Base-by-base conservation (phyloP, 148 eudicot species). In the Dianthus caryophyllus region DNA sequence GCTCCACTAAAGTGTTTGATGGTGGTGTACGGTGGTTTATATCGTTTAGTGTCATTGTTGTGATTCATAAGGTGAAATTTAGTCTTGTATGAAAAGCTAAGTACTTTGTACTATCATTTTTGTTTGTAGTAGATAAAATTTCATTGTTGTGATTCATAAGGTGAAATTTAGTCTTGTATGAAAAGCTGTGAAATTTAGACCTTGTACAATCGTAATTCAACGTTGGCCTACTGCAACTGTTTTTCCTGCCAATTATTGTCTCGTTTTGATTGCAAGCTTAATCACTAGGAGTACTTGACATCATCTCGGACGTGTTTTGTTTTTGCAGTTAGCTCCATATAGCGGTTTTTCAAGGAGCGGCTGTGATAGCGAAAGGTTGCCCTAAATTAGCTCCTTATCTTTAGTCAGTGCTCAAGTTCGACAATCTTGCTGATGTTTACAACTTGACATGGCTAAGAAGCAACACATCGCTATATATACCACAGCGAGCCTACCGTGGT, bases 401-500 rank as follows among this genome's bases (percentile, higher is more conserved):
- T n/a, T 24, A 38, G 41, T 16, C 25, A 54, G 26, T 55, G 60
- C 17, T 50, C 27, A 27, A 36, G 10, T 38, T 75, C 71, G 1
- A 58, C 43, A 58, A 18, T 36, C 38, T 26, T 66, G 46, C 29
- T 74, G 78, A 77, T 78, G 76, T 76, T 29, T 75, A 17, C n/a
- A n/a, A n/a, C n/a, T n/a, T n/a, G n/a, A n/a, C 26, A 89, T 87
- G 96, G 91, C 84, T 50, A 86, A 85, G 76, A 84, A 87, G 73
- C 87, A 81, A 74, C 89, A 87, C 70, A 81, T 93, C 44, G 88
- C 91, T 7, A 89, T 93, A 79, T 89, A 85, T 75, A 93, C 98
- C 14, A 93, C 98, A 31, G 98, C 98, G 57, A 93, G 98, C 82
- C 82, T 93, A 61, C 98, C 98, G 80, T 92, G 98, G 98, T 82